A percentile compares a stretch with the other conserved stretches of the same genome.
Evolutionary conservation across 371 early-diverging fungal species (phyloP).

Genomic region (Rhizopus stolonifer): DNA sequence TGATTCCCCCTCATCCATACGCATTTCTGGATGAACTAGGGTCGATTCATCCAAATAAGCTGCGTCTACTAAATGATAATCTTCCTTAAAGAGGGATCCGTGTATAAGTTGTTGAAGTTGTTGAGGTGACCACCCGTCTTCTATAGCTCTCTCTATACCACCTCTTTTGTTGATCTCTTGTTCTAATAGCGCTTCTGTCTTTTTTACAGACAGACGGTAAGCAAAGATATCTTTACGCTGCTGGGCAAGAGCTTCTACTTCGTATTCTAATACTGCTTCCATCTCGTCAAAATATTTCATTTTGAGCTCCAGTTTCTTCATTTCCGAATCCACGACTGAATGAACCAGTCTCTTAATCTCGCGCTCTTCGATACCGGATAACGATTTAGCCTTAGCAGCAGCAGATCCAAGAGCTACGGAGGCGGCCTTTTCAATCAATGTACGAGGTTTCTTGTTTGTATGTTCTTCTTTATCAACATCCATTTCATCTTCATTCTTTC

Average conservation of each 20-base stretch:
- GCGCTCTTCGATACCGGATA: conserved; percentile 72
- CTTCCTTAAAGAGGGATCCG: conserved; percentile 33
- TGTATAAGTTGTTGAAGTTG: conserved; percentile 41
- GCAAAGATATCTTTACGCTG: conserved; percentile 80
- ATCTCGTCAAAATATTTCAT: conserved; percentile 90
- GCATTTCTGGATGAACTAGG: conserved; percentile 16
- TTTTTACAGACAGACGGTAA: conserved; percentile 72
- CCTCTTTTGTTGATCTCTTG: conserved; percentile 50
- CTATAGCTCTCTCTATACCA: conserved; percentile 32
- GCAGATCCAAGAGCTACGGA: conserved; percentile 68
- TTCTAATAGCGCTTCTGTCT: conserved; percentile 51
- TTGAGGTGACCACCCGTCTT: conserved; percentile 40
- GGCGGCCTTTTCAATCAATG: conserved; percentile 59
- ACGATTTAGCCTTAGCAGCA: conserved; percentile 66
- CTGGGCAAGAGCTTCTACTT: conserved; percentile 77
- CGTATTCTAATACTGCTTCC: conserved; percentile 83
- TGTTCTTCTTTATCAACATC: conserved; percentile 23
- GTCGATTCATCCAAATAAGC: conserved; percentile 10
- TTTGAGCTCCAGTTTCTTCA: conserved; percentile 87
- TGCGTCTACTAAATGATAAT: conserved; percentile 30
- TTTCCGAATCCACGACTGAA: conserved; percentile 80
- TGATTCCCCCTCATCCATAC: conserved; percentile 36
- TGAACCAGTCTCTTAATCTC: conserved; percentile 80
- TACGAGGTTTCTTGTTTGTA: conserved; percentile 35
- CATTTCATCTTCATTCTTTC: conserved; percentile 29